These are phyloP conservation scores for Mycosphaerella arachidis DNA, from an alignment of 2,329 filamentous ascomycete genomes.

Conservation along the genomic window DNA sequence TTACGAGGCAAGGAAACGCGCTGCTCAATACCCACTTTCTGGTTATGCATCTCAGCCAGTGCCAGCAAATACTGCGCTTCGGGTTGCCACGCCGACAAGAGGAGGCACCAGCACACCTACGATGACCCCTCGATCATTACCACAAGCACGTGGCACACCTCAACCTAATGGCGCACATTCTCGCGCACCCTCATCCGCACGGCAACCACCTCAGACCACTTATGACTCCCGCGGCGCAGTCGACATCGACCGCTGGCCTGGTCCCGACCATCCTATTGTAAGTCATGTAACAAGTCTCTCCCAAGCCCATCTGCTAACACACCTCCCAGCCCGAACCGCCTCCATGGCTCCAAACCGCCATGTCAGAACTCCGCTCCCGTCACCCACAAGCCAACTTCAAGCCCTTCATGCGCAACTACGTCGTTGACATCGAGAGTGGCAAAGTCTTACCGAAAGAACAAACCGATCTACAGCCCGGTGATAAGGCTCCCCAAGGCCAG, in stretches of 20 bases:
- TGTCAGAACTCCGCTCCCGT: conserved; percentile 63
- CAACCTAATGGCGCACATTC: conserved; percentile 28
- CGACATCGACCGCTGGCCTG: conserved; percentile 59
- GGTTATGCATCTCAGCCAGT: conserved; percentile 32
- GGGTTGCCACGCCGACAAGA: conserved; percentile 20
- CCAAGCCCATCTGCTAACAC: conserved; percentile 1
- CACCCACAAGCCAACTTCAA: conserved; percentile 85
- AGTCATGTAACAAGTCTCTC: conserved; percentile 33
- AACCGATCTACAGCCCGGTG: conserved; percentile 39
- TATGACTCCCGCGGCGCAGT: conserved; percentile 53
- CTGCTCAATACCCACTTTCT: conserved; percentile 30
- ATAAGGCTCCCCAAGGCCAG: conserved; percentile 57
- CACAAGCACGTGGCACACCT: conserved; percentile 23
- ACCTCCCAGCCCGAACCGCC: conserved; percentile 69
- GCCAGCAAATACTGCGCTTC: conserved; percentile 7
- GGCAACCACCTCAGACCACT: conserved; percentile 12
- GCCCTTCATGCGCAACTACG: conserved; percentile 83
- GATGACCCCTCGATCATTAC: conserved; percentile 25
- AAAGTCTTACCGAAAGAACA: conserved; percentile 47
- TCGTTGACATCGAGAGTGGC: conserved; percentile 66
- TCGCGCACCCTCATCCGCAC: conserved; percentile 17
- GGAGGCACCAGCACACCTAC: conserved; percentile 23
- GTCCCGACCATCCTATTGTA: conserved; percentile 59
- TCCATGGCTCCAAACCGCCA: conserved; percentile 73
- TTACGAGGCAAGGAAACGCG: conserved; percentile 31